A percentile compares a stretch with the other conserved stretches of the same genome.
Evolutionary conservation across 2,329 filamentous ascomycete genomes (phyloP).

Genomic region (Trichoderma asperellum): DNA sequence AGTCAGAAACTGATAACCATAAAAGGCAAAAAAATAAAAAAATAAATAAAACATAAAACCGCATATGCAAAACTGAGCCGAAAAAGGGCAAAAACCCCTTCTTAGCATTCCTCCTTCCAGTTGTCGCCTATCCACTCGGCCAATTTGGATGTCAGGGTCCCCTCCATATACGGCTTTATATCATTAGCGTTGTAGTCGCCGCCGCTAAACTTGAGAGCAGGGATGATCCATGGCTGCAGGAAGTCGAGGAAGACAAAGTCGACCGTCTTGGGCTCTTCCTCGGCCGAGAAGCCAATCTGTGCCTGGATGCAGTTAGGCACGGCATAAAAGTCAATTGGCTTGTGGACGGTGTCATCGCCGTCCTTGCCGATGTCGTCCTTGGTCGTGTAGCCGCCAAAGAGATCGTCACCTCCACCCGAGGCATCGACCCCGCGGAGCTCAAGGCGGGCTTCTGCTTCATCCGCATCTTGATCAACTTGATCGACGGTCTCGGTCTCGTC

Average conservation of each 20-base stretch:
- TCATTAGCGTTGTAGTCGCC: conserved; percentile 54
- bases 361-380: conserved; percentile 79
- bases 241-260: conserved; percentile 94
- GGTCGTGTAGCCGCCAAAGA: conserved; percentile 81
- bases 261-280: conserved; percentile 68
- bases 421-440: conserved; percentile 39
- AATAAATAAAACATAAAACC: neutral
- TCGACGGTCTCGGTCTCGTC: conserved; percentile 28
- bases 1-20: neutral
- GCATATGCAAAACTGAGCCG: neutral
- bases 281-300: conserved; percentile 62
- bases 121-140: conserved; percentile 62
- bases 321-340: conserved; percentile 71
- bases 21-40: too few species aligned
- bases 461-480: conserved; percentile 20
- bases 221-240: conserved; percentile 77
- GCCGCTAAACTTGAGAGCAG: conserved; percentile 68
- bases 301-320: conserved; percentile 85
- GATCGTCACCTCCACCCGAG: conserved; percentile 42
- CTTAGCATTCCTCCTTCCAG: conserved; percentile 56
- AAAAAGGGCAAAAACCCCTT: neutral
- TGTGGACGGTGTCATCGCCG: conserved; percentile 89
- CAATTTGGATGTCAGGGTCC: conserved; percentile 60
- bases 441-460: conserved; percentile 36
- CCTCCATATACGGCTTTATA: conserved; percentile 56